Evolutionary conservation across 345 rosid genomes (phyloP).

Genomic region (Mallotus nudiflorus): DNA sequence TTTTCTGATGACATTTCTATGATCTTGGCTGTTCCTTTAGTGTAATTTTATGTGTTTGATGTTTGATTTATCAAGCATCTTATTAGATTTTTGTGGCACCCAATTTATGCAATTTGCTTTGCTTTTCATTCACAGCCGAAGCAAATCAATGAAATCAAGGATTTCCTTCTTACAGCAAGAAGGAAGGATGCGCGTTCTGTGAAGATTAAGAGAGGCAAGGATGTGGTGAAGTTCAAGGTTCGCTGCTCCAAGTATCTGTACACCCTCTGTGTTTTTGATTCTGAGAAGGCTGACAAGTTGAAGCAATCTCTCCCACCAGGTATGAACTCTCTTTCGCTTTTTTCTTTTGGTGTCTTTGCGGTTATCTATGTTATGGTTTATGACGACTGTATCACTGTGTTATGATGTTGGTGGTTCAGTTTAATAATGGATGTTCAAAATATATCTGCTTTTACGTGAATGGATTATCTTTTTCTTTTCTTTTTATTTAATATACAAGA

Average conservation of each 20-base stretch:
- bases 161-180: conserved; percentile 92
- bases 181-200: conserved; percentile 92
- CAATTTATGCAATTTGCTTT: background rate
- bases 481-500: too few species aligned
- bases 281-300: conserved; percentile 91
- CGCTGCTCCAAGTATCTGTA: conserved; percentile 91
- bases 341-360: background rate
- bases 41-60: background rate
- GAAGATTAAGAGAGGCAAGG: conserved; percentile 83
- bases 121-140: conserved; percentile 52
- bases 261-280: conserved; percentile 81
- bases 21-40: too few species aligned
- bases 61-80: background rate
- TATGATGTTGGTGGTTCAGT: background rate
- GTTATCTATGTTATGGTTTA: background rate
- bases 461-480: background rate
- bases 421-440: background rate
- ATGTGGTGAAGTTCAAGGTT: conserved; percentile 90
- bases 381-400: background rate
- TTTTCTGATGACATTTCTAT: too few species aligned
- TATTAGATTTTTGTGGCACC: background rate
- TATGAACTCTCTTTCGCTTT: background rate
- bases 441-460: background rate
- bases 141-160: conserved; percentile 96
- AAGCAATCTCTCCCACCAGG: conserved; percentile 98